Evolutionary conservation across 768 basidiomycete species (phyloP).

Genomic region (Kwoniella dendrophila): DNA sequence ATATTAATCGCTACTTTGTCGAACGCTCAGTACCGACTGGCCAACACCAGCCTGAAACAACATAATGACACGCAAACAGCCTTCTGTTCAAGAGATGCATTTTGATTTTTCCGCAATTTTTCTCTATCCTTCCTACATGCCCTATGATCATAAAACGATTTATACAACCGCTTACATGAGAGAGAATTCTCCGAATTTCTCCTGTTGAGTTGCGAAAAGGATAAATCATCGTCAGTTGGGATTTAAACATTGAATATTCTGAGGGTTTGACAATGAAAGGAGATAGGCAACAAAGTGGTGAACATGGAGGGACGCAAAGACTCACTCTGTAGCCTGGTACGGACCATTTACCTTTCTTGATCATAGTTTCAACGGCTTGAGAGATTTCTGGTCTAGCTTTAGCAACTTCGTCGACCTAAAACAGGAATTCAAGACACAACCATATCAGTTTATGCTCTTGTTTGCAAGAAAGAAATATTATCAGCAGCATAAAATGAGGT

Average conservation of each 20-base stretch:
- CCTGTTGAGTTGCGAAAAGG: slow-evolving; percentile 57
- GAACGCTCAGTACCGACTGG: no score
- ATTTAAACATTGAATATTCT: slow-evolving; percentile 60
- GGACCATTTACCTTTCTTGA: slow-evolving; percentile 97
- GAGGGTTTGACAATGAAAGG: background rate
- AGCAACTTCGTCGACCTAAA: slow-evolving; percentile 81
- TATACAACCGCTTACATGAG: slow-evolving; percentile 65
- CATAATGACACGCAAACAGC: no score
- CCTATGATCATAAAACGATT: slow-evolving; percentile 2
- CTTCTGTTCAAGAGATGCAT: slow-evolving; percentile 21
- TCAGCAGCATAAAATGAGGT: background rate
- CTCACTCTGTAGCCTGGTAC: slow-evolving; percentile 73
- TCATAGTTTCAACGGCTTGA: slow-evolving; percentile 84
- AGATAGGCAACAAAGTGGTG: background rate
- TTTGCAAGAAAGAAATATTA: background rate
- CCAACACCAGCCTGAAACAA: no score
- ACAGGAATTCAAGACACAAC: background rate
- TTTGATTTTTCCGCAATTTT: background rate
- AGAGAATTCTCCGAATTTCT: slow-evolving; percentile 94
- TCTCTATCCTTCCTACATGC: slow-evolving; percentile 1
- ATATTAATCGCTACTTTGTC: no score
- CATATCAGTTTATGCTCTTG: background rate
- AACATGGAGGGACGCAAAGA: background rate
- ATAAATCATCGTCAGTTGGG: slow-evolving; percentile 50
- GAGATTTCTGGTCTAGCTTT: slow-evolving; percentile 88